Evolutionary conservation across 176 grass and related monocot genomes (phyloP).

Genomic region (Triticum dicoccoides): DNA sequence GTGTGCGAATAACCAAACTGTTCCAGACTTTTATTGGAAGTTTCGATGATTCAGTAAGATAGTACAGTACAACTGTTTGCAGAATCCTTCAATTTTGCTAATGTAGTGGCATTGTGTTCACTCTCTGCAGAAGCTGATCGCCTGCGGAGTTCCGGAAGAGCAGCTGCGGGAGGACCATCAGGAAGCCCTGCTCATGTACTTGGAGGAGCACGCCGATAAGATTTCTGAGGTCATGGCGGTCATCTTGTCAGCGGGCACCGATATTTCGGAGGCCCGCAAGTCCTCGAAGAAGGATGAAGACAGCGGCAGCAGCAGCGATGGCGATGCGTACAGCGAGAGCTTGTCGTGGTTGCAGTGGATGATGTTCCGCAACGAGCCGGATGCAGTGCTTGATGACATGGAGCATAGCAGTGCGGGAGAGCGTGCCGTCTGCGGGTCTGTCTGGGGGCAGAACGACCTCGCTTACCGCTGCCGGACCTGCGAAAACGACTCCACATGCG

Average conservation of each 20-base stretch:
- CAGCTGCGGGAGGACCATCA: constrained; percentile 38
- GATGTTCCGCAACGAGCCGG: constrained; percentile 72
- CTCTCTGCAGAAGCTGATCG: constrained; percentile 68
- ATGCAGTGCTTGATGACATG: constrained; percentile 43
- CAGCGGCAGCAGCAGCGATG: not conserved
- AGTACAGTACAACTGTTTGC: not conserved
- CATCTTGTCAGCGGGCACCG: constrained; percentile 55
- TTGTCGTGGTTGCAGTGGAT: constrained; percentile 86
- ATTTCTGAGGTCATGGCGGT: constrained; percentile 29
- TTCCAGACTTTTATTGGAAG: not conserved
- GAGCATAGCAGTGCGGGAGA: constrained; percentile 45
- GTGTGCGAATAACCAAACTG: not conserved
- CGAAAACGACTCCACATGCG: constrained; percentile 84
- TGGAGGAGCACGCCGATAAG: constrained; percentile 34
- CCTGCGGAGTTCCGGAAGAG: constrained; percentile 60
- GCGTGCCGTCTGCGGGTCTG: constrained; percentile 75
- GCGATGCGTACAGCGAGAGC: constrained; percentile 39
- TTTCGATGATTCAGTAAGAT: not conserved
- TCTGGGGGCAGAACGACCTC: constrained; percentile 87
- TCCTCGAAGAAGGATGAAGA: constrained; percentile 25
- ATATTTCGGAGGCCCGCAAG: constrained; percentile 19
- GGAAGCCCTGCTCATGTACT: constrained; percentile 39
- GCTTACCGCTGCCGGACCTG: constrained; percentile 91
- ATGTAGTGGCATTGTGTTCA: not conserved
- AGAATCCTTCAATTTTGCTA: not conserved